phyloP scores from a whole-genome alignment of 208 protist genomes.

The Sergeia podlipaevii region DNA sequence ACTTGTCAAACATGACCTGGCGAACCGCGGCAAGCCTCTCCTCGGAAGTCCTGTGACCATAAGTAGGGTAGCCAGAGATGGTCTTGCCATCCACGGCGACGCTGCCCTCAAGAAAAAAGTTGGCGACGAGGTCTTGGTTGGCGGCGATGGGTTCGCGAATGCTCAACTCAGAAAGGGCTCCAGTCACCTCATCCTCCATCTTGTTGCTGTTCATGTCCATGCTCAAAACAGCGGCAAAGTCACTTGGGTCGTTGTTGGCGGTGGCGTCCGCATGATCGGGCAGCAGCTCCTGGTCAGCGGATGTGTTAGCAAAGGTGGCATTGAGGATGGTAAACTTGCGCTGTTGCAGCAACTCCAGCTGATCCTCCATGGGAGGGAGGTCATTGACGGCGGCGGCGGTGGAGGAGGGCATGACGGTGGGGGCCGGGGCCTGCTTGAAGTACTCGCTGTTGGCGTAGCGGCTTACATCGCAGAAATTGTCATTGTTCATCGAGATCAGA shows the following conservation, averaged over 20 bases:
- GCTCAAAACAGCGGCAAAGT: no score
- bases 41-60: conserved; percentile 27
- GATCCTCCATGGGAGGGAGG: background rate
- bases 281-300: no score
- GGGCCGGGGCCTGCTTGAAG: conserved; percentile 6
- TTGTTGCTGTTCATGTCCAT: no score
- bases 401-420: conserved; percentile 6
- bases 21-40: conserved; percentile 29
- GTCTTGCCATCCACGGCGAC: conserved; percentile 23
- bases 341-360: background rate
- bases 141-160: conserved; percentile 13
- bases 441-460: conserved; percentile 29
- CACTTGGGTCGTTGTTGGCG: no score
- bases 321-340: no score
- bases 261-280: no score
- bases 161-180: no score
- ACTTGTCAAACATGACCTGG: conserved; percentile 16
- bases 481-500: conserved; percentile 25
- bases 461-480: conserved; percentile 29
- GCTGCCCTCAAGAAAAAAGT: conserved; percentile 45
- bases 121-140: conserved; percentile 32
- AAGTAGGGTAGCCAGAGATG: conserved; percentile 35
- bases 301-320: no score
- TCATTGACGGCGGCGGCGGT: background rate
- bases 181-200: no score